Evolutionary conservation across 257 asterid genomes (phyloP), one percentile per base, ranked within the genome.

Genomic region (Nicotiana otophora): DNA sequence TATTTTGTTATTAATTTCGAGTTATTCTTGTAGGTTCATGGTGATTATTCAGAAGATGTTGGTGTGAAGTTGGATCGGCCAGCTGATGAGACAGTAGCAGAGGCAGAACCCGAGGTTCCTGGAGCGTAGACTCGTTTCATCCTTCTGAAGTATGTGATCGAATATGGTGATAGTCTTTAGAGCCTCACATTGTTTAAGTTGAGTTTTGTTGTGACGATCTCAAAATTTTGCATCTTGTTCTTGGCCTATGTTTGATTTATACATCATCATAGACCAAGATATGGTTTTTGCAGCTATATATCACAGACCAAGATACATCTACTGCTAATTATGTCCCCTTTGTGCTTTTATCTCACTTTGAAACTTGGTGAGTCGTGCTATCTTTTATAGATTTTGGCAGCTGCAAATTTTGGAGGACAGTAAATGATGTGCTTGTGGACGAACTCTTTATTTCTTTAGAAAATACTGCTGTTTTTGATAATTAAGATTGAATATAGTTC

Each of bases 11-110:
- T 48, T 61, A 39, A 28, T 10, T 1, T 36, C 6, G 74, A 5
- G 28, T 58, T 77, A 17, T 8, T 26, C 33, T 51, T 23, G 39
- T 69, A 87, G 90, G 90, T 87, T 61, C 86, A 87, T 81, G 88
- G 88, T 68, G 86, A 87, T 60, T 84, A 84, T 55, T 84, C 87
- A 26, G 88, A 87, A 81, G 90, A 87, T 69, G 85, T 87, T 77
- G 90, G 88, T 54, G 80, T 63, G 77, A 87, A 87, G 85, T 31
- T 83, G 87, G 93, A 90, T 23, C 36, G 83, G 77, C 83, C 83
- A 80, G 77, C 77, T 23, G 77, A 64, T 9, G 83, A 64, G 51
- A 65, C 77, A 28, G 51, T 64, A 33, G 83, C 48, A 42, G 83
- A 80, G 76, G 83, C 64, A 26, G 83, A 80, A 54, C 51, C 83